phyloP scores from a whole-genome alignment of 768 basidiomycete genomes.

The Naematelia encephala region DNA sequence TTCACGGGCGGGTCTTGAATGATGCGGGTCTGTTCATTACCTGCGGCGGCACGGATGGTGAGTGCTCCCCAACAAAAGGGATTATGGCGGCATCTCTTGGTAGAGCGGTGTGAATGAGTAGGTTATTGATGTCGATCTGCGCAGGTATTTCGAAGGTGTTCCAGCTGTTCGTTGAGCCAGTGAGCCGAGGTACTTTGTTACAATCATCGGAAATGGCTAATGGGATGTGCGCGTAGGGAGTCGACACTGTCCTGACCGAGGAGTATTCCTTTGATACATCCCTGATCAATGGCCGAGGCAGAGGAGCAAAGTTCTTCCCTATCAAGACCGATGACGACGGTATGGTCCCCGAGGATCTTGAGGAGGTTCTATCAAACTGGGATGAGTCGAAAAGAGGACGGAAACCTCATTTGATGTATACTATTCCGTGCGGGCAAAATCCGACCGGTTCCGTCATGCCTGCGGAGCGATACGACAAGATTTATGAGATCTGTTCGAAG shows the following conservation, averaged over 20 bases:
- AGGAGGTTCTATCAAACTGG: slow-evolving; percentile 55
- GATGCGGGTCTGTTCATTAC: slow-evolving; percentile 51
- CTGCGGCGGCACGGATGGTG: slow-evolving; percentile 54
- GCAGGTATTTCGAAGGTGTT: no score
- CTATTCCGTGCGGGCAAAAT: slow-evolving; percentile 53
- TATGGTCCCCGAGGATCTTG: slow-evolving; percentile 57
- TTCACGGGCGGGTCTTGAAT: slow-evolving; percentile 49
- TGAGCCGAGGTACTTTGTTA: slow-evolving; percentile 50
- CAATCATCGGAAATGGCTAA: slow-evolving; percentile 51
- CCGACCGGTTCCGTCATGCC: no score
- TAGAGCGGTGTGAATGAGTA: no score
- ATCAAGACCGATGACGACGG: slow-evolving; percentile 58
- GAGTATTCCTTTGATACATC: slow-evolving; percentile 54
- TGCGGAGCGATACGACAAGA: no score
- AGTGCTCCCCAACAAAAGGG: no score
- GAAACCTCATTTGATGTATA: slow-evolving; percentile 58
- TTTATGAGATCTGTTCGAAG: no score
- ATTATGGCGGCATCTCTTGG: no score
- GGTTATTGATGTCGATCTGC: no score
- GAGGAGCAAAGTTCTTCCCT: slow-evolving; percentile 54
- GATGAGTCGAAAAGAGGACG: slow-evolving; percentile 54
- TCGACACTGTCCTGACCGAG: slow-evolving; percentile 54
- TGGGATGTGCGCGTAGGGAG: slow-evolving; percentile 34
- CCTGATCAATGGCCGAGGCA: slow-evolving; percentile 52
- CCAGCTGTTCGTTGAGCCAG: no score